Percentiles rank a stretch among this genome's conserved stretches.
Evolutionary conservation across 192 early-diverging fungal genomes (phyloP).

Genomic region (Oehlia diaphana): DNA sequence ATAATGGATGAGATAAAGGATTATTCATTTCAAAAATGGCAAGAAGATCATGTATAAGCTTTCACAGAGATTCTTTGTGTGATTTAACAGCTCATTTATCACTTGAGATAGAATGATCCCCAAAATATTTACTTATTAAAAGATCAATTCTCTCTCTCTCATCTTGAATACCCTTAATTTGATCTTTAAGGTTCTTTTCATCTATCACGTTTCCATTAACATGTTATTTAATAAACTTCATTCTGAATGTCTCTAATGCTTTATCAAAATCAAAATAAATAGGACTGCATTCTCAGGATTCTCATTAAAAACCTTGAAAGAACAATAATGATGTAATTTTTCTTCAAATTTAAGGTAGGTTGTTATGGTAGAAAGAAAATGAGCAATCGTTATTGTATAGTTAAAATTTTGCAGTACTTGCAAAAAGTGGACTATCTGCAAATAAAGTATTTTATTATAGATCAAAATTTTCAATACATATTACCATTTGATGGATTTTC

Average conservation of each 20-base stretch:
- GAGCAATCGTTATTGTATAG: too few species aligned
- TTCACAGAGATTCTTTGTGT: neutral
- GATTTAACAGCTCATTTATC: neutral
- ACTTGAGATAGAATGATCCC: neutral
- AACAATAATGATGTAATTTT: too few species aligned
- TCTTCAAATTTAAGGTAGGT: too few species aligned
- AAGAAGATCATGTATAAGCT: neutral
- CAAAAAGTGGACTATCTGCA: neutral
- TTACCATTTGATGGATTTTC: neutral
- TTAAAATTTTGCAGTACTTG: too few species aligned
- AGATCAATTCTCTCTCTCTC: neutral
- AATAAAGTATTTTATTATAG: neutral
- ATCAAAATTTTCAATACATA: neutral
- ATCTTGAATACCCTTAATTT: neutral
- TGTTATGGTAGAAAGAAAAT: too few species aligned
- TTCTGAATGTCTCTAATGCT: too few species aligned
- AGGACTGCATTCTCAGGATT: too few species aligned
- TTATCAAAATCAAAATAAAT: neutral
- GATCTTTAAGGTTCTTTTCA: neutral
- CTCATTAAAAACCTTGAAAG: too few species aligned
- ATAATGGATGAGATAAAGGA: neutral
- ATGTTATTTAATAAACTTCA: neutral
- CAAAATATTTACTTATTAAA: neutral
- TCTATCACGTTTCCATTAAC: neutral
- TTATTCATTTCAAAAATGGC: too few species aligned